Evolutionary conservation across 805 yeast species (phyloP).

Genomic region (Metschnikowia orientalis): DNA sequence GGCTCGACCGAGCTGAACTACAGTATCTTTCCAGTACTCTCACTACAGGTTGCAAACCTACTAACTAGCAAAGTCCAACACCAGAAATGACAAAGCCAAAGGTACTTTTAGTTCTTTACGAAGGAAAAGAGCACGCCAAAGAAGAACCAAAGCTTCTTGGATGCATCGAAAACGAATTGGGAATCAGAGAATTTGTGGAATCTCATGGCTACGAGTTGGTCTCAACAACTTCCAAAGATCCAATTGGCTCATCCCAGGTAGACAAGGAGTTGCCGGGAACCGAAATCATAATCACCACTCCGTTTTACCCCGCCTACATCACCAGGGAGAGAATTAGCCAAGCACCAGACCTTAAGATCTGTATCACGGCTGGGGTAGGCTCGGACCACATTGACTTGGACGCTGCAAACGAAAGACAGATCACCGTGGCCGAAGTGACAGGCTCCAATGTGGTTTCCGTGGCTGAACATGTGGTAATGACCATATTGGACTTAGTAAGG

Average conservation of each 20-base stretch:
- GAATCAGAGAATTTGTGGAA: constrained; percentile 61
- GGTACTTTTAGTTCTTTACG: constrained; percentile 55
- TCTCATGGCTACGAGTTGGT: constrained; percentile 62
- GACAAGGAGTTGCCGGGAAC: constrained; percentile 68
- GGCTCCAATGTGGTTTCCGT: constrained; percentile 78
- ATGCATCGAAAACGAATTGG: constrained; percentile 70
- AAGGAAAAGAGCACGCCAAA: constrained; percentile 54
- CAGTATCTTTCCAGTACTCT: too few relatives aligned
- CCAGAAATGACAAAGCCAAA: constrained; percentile 22
- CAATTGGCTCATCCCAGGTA: constrained; percentile 49
- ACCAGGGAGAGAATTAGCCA: constrained; percentile 59
- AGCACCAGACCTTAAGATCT: constrained; percentile 66
- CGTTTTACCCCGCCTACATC: constrained; percentile 79
- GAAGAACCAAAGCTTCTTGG: constrained; percentile 64
- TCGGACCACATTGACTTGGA: constrained; percentile 74
- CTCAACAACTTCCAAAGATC: constrained; percentile 65
- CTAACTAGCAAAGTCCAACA: too few relatives aligned
- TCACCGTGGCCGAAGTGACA: constrained; percentile 74
- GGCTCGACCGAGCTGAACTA: too few relatives aligned
- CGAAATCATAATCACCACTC: constrained; percentile 74
- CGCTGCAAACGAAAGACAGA: constrained; percentile 58
- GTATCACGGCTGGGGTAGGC: constrained; percentile 82
- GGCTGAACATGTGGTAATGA: constrained; percentile 77
- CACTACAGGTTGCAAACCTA: too few relatives aligned
- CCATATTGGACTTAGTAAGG: constrained; percentile 64